phyloP scores from a whole-genome alignment of 176 grass and related monocot genomes.

The Oryza glaberrima region DNA sequence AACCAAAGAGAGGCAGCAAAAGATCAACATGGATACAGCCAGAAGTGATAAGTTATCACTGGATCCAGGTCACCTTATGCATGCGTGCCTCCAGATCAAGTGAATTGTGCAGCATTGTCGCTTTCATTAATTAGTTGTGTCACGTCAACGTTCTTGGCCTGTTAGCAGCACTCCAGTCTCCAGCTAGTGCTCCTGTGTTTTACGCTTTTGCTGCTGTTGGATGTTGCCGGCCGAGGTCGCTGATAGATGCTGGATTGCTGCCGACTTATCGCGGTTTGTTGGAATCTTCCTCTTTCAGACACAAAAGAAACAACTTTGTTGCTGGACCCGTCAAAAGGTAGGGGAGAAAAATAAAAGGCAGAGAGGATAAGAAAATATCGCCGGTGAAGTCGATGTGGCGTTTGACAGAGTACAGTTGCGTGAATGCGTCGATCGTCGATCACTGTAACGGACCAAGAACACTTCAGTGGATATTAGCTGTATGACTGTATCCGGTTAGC shows the following conservation, averaged over 20 bases:
- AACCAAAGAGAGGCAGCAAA: neutral
- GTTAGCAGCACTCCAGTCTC: neutral
- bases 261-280: neutral
- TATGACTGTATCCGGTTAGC: neutral
- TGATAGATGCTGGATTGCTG: neutral
- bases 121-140: neutral
- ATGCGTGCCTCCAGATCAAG: neutral
- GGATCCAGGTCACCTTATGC: conserved; percentile 35
- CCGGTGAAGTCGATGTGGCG: neutral
- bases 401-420: neutral
- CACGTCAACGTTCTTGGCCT: neutral
- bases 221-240: neutral
- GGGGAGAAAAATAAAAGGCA: neutral
- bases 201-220: neutral
- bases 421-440: neutral
- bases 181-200: neutral
- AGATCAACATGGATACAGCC: neutral
- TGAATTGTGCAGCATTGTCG: neutral
- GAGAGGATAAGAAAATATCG: neutral
- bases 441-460: neutral
- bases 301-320: neutral
- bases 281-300: neutral
- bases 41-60: conserved; percentile 60
- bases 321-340: neutral
- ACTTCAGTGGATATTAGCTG: neutral